Conservation (phyloP, 2,329 filamentous ascomycete species). For the Apiospora aurea region DNA sequence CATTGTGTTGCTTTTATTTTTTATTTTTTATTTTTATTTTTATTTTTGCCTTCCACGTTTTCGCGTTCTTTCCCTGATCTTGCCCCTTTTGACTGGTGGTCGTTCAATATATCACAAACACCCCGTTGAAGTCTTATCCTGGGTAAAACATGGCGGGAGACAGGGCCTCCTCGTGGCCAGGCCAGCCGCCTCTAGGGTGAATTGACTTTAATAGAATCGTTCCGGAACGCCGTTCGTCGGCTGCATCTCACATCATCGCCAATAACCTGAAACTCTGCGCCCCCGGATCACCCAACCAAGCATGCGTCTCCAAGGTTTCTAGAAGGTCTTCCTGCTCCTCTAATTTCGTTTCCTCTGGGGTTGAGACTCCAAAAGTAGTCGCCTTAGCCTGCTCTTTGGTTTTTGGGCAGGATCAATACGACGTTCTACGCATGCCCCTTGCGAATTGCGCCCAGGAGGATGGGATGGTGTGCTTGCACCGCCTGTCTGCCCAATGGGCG, state of each 20-base stretch:
- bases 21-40: no score
- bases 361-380: background rate
- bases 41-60: background rate
- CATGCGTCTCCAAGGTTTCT: background rate
- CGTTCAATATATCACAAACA: conserved; percentile 14
- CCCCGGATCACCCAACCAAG: background rate
- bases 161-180: conserved; percentile 25
- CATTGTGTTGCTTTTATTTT: background rate
- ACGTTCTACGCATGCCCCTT: background rate
- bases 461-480: background rate
- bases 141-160: conserved; percentile 22
- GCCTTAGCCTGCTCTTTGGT: background rate
- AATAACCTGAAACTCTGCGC: conserved; percentile 17
- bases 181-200: conserved; percentile 12
- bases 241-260: conserved; percentile 17
- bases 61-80: background rate
- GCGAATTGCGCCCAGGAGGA: background rate
- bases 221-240: conserved; percentile 11
- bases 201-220: conserved; percentile 19
- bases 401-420: background rate
- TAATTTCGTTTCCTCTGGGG: background rate
- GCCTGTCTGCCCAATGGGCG: background rate
- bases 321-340: conserved; percentile 7
- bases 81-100: background rate
- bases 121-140: conserved; percentile 16